These are phyloP conservation scores for Solanum chacoense DNA, from an alignment of 305 asterid species.

Conservation along the genomic window DNA sequence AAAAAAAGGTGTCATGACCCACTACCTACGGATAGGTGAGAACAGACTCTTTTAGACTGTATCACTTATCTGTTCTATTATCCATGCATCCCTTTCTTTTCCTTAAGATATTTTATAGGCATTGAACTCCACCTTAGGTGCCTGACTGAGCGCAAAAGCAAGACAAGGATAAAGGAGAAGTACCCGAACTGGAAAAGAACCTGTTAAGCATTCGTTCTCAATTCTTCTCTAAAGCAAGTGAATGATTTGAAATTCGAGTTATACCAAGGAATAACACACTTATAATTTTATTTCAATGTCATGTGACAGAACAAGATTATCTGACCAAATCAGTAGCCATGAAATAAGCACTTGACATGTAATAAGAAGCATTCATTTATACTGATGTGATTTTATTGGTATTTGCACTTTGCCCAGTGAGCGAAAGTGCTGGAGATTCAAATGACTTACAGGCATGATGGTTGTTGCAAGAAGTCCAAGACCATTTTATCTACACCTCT, in stretches of 20 bases:
- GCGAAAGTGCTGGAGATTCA: constrained; percentile 5
- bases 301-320: background rate
- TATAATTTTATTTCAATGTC: background rate
- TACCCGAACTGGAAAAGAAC: background rate
- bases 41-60: background rate
- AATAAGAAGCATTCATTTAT: background rate
- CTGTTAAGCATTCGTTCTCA: background rate
- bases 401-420: background rate
- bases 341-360: background rate
- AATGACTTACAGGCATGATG: constrained; percentile 52
- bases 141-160: background rate
- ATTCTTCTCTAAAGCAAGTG: background rate
- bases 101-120: background rate
- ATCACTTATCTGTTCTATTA: background rate
- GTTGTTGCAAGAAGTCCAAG: constrained; percentile 51
- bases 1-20: background rate
- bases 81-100: background rate
- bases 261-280: background rate
- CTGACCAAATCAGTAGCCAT: background rate
- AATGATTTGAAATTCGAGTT: background rate
- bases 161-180: background rate
- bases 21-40: background rate
- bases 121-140: background rate
- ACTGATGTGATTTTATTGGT: background rate
- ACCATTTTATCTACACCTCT: constrained; percentile 32